A percentile compares a stretch with the other conserved stretches of the same genome.
Evolutionary conservation across 2,329 filamentous ascomycete species (phyloP).

Genomic region (Cladophialophora carrionii): DNA sequence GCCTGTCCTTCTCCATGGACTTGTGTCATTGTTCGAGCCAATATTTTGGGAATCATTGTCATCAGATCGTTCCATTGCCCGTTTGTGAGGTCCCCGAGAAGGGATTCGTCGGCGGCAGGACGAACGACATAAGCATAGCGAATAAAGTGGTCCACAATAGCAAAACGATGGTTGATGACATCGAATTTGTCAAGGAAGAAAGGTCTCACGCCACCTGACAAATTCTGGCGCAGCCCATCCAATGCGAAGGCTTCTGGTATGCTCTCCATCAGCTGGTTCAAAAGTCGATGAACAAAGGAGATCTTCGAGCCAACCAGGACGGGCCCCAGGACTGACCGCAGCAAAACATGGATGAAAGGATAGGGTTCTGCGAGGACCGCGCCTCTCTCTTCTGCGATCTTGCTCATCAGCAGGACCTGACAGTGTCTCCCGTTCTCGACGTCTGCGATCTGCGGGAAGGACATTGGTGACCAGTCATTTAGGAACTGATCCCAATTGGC

Average conservation of each 20-base stretch:
- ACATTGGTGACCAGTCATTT: conserved; percentile 16
- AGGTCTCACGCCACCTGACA: conserved; percentile 6
- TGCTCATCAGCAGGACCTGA: conserved; percentile 31
- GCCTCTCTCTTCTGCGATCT: conserved; percentile 14
- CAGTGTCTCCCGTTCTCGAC: conserved; percentile 23
- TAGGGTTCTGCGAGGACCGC: conserved; percentile 19
- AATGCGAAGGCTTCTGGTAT: conserved; percentile 23
- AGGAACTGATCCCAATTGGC: conserved; percentile 30
- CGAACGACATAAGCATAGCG: conserved; percentile 23
- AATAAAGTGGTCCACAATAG: conserved; percentile 30
- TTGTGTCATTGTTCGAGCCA: conserved; percentile 26
- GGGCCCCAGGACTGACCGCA: conserved; percentile 23
- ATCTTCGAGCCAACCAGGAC: conserved; percentile 5
- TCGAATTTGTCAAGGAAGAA: conserved; percentile 17
- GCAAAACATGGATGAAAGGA: conserved; percentile 26
- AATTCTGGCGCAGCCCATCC: conserved; percentile 13
- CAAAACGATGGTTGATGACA: conserved; percentile 25
- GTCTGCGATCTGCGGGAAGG: conserved; percentile 20
- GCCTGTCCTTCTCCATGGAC: conserved; percentile 9
- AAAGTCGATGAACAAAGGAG: conserved; percentile 30
- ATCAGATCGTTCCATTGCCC: conserved; percentile 22
- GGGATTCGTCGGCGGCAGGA: conserved; percentile 2
- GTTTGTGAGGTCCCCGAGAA: conserved; percentile 13
- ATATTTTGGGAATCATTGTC: conserved; percentile 18
- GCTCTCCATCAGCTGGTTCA: conserved; percentile 24